Percentiles rank a stretch among this genome's conserved stretches.
These are phyloP conservation scores for Tricholoma flavovirens DNA, from an alignment of 768 basidiomycete genomes.

Conservation along the genomic window DNA sequence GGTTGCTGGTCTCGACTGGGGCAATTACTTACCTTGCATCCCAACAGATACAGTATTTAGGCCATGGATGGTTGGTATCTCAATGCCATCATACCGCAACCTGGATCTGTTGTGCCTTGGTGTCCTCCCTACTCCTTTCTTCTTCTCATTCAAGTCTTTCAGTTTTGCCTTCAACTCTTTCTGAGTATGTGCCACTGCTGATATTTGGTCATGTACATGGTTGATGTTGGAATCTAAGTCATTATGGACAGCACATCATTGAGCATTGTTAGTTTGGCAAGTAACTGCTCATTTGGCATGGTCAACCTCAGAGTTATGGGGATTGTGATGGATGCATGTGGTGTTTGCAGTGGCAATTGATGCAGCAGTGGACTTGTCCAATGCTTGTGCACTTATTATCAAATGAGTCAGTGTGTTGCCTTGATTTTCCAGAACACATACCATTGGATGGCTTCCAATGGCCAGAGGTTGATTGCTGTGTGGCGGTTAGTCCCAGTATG, in stretches of 20 bases:
- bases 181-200: not conserved
- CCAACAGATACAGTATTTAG: not conserved
- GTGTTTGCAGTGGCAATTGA: too few species aligned
- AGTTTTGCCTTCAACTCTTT: not conserved
- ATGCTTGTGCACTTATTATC: too few species aligned
- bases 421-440: too few species aligned
- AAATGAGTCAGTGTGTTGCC: too few species aligned
- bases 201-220: not conserved
- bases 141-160: not conserved
- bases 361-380: too few species aligned
- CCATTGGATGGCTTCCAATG: not conserved
- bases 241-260: not conserved
- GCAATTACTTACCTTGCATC: too few species aligned
- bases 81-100: not conserved
- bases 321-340: too few species aligned
- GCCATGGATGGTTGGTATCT: not conserved
- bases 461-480: not conserved
- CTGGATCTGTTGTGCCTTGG: not conserved
- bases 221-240: not conserved
- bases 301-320: too few species aligned
- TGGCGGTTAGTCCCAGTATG: not conserved
- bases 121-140: not conserved
- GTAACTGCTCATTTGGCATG: not conserved
- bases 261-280: not conserved
- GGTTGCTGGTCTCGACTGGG: too few species aligned